Percentiles rank a stretch among this genome's conserved stretches.
Evolutionary conservation across 177 flowering plant species (phyloP).

Genomic region (Tripterygium wilfordii): DNA sequence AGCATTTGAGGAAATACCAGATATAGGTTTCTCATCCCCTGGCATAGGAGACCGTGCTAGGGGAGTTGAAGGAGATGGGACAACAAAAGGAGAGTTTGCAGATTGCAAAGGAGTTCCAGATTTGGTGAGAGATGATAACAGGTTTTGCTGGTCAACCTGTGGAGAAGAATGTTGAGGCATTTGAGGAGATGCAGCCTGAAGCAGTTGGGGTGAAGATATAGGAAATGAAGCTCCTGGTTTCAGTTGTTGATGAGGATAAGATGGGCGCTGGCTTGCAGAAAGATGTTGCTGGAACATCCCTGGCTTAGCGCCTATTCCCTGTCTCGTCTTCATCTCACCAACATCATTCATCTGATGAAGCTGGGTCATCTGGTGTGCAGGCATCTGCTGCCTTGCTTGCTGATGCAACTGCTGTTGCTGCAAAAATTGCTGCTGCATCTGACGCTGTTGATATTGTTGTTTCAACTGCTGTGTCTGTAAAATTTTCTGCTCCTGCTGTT

Average conservation of each 20-base stretch:
- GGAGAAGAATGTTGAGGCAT: slow-evolving; percentile 72
- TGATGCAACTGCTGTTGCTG: slow-evolving; percentile 25
- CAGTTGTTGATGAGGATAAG: slow-evolving; percentile 38
- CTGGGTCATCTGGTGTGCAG: slow-evolving; percentile 50
- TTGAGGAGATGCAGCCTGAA: slow-evolving; percentile 56
- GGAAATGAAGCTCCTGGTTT: slow-evolving; percentile 43
- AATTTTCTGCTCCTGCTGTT: slow-evolving; percentile 39
- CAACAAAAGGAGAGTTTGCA: slow-evolving; percentile 61
- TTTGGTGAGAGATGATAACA: slow-evolving; percentile 43
- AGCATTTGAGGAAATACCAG: slow-evolving; percentile 50
- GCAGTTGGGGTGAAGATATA: slow-evolving; percentile 51
- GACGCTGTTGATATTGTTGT: slow-evolving; percentile 46
- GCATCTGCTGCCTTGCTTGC: slow-evolving; percentile 41
- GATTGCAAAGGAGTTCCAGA: slow-evolving; percentile 68
- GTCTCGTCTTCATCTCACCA: slow-evolving; percentile 56
- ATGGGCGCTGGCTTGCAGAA: slow-evolving; percentile 34
- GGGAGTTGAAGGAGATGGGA: slow-evolving; percentile 75
- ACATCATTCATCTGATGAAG: slow-evolving; percentile 60
- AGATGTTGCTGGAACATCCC: slow-evolving; percentile 50
- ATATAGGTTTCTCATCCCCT: slow-evolving; percentile 58
- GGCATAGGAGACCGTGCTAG: slow-evolving; percentile 72
- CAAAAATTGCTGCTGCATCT: slow-evolving; percentile 35
- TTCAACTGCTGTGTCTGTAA: slow-evolving; percentile 34
- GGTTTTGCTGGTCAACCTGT: slow-evolving; percentile 68
- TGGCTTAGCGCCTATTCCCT: slow-evolving; percentile 37